phyloP scores from a whole-genome alignment of 2,329 filamentous ascomycete species.

The Aspergillus fischeri region DNA sequence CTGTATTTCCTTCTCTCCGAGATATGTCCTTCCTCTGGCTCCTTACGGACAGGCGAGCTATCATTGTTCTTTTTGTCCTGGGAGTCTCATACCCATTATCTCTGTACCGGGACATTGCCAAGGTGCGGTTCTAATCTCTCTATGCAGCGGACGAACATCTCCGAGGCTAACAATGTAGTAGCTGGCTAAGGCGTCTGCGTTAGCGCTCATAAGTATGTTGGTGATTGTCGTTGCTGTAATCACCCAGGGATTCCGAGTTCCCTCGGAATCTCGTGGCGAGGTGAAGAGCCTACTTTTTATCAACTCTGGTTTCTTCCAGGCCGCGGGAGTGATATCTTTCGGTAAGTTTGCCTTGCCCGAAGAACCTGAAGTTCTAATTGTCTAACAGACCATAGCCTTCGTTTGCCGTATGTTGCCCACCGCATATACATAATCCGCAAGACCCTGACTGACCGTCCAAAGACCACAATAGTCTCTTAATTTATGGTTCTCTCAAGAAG shows the following conservation, averaged over 20 bases:
- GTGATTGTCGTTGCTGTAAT: slow-evolving; percentile 86
- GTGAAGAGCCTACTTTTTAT: slow-evolving; percentile 70
- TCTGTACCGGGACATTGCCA: slow-evolving; percentile 93
- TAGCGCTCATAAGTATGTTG: slow-evolving; percentile 89
- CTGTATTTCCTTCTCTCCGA: slow-evolving; percentile 72
- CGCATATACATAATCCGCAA: not conserved
- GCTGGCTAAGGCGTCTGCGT: slow-evolving; percentile 91
- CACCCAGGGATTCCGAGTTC: slow-evolving; percentile 73
- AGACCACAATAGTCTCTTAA: slow-evolving; percentile 94
- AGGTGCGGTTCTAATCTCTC: slow-evolving; percentile 53
- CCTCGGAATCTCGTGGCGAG: slow-evolving; percentile 65
- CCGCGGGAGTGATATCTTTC: slow-evolving; percentile 96
- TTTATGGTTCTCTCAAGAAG: slow-evolving; percentile 90
- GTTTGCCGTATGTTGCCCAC: slow-evolving; percentile 54
- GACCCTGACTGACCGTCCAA: slow-evolving; percentile 16
- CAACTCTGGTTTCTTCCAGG: slow-evolving; percentile 86
- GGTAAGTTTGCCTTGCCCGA: slow-evolving; percentile 50
- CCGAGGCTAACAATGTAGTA: slow-evolving; percentile 41
- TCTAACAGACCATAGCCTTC: slow-evolving; percentile 51
- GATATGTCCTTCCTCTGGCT: slow-evolving; percentile 75
- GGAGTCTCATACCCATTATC: slow-evolving; percentile 87
- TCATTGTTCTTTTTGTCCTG: slow-evolving; percentile 84
- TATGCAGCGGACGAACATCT: not conserved
- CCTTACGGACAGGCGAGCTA: slow-evolving; percentile 72
- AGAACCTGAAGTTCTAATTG: not conserved